phyloP scores from a whole-genome alignment of 768 basidiomycete genomes.

The Tephrocybe sp. region DNA sequence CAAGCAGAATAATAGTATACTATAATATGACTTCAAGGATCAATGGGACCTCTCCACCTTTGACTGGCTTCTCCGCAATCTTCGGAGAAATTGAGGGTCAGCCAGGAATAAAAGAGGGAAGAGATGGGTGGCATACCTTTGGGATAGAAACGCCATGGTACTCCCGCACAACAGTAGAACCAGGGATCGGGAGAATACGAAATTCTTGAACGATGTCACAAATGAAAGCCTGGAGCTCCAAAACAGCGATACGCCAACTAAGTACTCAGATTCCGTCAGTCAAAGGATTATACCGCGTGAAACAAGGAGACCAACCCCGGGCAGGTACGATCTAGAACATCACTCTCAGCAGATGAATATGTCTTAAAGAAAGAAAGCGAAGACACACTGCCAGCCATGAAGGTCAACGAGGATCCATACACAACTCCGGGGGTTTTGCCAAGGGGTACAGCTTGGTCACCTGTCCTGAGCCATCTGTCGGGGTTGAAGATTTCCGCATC shows the following conservation, averaged over 20 bases:
- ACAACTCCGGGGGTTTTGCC: conserved; percentile 5
- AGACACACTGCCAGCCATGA: conserved; percentile 10
- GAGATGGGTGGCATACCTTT: not conserved
- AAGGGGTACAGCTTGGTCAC: not conserved
- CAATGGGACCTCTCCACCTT: conserved; percentile 1
- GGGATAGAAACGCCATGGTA: conserved; percentile 7
- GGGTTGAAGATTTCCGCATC: conserved; percentile 10
- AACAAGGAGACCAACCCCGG: conserved; percentile 3
- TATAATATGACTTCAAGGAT: not conserved
- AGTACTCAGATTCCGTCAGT: too few relatives aligned
- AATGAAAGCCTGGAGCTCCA: conserved; percentile 4
- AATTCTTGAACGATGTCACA: conserved; percentile 8
- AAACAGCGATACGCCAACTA: conserved; percentile 7
- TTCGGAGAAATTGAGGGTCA: not conserved
- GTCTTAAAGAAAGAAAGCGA: not conserved
- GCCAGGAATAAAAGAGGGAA: not conserved
- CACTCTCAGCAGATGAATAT: not conserved
- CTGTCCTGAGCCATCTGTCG: conserved; percentile 3
- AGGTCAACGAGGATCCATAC: conserved; percentile 1
- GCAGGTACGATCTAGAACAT: conserved; percentile 6
- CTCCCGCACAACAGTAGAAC: conserved; percentile 2
- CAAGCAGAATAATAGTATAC: too few relatives aligned
- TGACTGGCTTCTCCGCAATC: not conserved
- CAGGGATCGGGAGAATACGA: conserved; percentile 2
- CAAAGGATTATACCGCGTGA: too few relatives aligned